These are phyloP conservation scores for Alternaria ventricosa DNA, from an alignment of 2,329 filamentous ascomycete species.

Conservation along the genomic window DNA sequence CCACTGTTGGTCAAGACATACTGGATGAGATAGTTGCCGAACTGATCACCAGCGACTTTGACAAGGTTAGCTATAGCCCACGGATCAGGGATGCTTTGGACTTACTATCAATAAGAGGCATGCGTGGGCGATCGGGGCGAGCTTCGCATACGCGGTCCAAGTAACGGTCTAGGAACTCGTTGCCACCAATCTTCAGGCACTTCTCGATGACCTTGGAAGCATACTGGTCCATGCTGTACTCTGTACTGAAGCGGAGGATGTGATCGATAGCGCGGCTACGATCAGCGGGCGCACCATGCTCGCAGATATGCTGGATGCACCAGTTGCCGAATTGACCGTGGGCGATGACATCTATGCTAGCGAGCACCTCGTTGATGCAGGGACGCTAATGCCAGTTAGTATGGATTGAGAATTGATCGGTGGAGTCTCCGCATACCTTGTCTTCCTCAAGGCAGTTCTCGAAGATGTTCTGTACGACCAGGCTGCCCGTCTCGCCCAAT, in stretches of 20 bases:
- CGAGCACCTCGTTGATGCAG: constrained; percentile 94
- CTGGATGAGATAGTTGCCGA: constrained; percentile 97
- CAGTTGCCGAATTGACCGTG: constrained; percentile 99
- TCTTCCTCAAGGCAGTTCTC: constrained; percentile 99
- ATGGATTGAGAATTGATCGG: no score
- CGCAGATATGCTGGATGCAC: constrained; percentile 99
- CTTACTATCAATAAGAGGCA: constrained; percentile 91
- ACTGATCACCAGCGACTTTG: constrained; percentile 91
- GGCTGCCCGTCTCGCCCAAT: constrained; percentile 92
- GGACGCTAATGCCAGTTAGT: constrained; percentile 69
- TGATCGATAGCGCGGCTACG: constrained; percentile 94
- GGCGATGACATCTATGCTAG: constrained; percentile 93
- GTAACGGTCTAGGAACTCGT: constrained; percentile 90
- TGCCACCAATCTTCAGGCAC: constrained; percentile 93
- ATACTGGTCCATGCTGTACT: constrained; percentile 99
- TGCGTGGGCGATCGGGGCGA: constrained; percentile 86
- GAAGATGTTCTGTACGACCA: constrained; percentile 99
- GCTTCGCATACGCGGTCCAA: constrained; percentile 93
- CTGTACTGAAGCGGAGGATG: constrained; percentile 88
- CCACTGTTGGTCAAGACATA: constrained; percentile 92
- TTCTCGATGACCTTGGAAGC: constrained; percentile 99
- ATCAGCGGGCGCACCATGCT: constrained; percentile 90
- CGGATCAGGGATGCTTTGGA: constrained; percentile 8
- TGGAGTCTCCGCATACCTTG: constrained; percentile 67
- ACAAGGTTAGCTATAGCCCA: constrained; percentile 18